phyloP scores from a whole-genome alignment of 2,329 filamentous ascomycete species.

The Neopestalotiopsis clavispora region DNA sequence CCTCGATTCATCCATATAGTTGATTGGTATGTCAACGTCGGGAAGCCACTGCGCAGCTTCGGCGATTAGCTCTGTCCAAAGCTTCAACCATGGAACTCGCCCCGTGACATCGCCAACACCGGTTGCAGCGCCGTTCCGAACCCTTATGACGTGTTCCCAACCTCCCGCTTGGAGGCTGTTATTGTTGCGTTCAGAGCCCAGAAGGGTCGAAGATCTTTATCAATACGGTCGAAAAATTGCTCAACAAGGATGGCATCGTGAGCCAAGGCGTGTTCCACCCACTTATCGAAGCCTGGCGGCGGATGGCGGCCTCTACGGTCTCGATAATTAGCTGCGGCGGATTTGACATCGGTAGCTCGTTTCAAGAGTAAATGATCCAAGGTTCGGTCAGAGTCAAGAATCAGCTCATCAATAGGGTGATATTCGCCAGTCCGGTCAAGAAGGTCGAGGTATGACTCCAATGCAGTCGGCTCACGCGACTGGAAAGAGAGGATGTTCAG shows the following conservation, averaged over 20 bases:
- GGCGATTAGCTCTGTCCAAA: constrained; percentile 54
- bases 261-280: constrained; percentile 59
- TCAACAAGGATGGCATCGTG: constrained; percentile 61
- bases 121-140: constrained; percentile 48
- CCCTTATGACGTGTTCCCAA: constrained; percentile 51
- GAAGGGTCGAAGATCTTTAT: constrained; percentile 65
- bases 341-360: constrained; percentile 52
- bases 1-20: constrained; percentile 55
- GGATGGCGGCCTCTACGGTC: constrained; percentile 62
- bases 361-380: constrained; percentile 48
- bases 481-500: too few species aligned
- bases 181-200: constrained; percentile 57
- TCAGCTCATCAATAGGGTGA: constrained; percentile 57
- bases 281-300: constrained; percentile 66
- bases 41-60: constrained; percentile 56
- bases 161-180: constrained; percentile 43
- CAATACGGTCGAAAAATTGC: constrained; percentile 68
- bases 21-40: constrained; percentile 61
- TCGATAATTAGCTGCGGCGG: constrained; percentile 61
- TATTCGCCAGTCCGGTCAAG: too few species aligned
- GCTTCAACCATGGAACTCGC: constrained; percentile 49
- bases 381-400: constrained; percentile 49
- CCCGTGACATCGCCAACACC: constrained; percentile 43
- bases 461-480: too few species aligned
- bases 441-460: too few species aligned